Evolutionary conservation across 768 basidiomycete genomes (phyloP), one percentile per base, ranked within the genome.

Genomic region (Piloderma croceum): DNA sequence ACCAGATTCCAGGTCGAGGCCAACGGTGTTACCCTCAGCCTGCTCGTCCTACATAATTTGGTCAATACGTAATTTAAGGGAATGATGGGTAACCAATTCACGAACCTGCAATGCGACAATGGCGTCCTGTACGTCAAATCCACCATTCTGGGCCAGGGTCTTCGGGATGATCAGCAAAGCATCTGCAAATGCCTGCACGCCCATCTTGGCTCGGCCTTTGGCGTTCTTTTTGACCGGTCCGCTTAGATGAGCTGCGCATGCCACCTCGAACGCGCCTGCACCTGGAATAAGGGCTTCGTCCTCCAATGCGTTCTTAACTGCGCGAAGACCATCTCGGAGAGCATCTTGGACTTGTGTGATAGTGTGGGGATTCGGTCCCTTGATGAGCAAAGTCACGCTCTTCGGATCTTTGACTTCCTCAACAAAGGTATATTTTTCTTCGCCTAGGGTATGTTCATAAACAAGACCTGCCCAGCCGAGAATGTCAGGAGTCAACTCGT

Each of bases 401-500:
- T 89, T 93, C 21, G 96, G 94, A 45, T 84, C 79, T 64, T 85
- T 90, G 62, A 97, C 94, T 48, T 99, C 89, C 64, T 98, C 96
- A 41, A 99, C 71, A 58, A 98, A 98, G 0, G 96, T 99, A 64
- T 76, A 99, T 59, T 98, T 99, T 59, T 99, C 96, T 67, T 99
- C 96, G 49, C 96, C 96, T 23, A 99, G 77, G 15, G 93, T 97
- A 65, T 97, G 92, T 65, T 99, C 96, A 68, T 99, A 99, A 22
- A 99, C 91, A 46, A 98, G 80, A 7, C 96, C 96, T 31, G 96
- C 96, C 86, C 90, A 96, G 23, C 96, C 96, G 36, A 99, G 81
- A 24, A 90, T 74, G 39, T 85, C 83, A 11, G 94, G 91, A 2
- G 79, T 81, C 36, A 99, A 75, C 58, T 99, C 94, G 51, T 99